Evolutionary conservation across 1,139 yeast genomes (phyloP), one percentile per base, ranked within the genome.

Genomic region (Yamadazyma trypodendri): DNA sequence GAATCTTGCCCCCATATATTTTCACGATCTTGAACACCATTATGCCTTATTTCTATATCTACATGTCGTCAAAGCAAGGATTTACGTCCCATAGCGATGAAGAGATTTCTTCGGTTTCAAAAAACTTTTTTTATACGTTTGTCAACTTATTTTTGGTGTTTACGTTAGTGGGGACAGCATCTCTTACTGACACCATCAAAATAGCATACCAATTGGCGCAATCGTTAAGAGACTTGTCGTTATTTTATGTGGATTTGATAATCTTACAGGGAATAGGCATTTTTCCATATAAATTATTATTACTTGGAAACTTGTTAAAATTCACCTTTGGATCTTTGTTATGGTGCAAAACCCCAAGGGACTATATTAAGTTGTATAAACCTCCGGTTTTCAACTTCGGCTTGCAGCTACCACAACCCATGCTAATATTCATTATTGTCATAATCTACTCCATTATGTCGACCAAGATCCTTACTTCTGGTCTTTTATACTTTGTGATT

Each of bases 121-220:
- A 88, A 64, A 87, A 88, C 60, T 87, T 86, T 60, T 81, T 85
- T 56, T 88, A 84, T 60, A 81, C 86, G 28, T 87, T 88, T 57
- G 86, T 87, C 55, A 87, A 86, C 61, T 73, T 87, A 72, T 88
- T 87, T 51, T 70, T 87, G 58, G 88, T 87, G 39, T 87, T 87
- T 61, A 84, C 94, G 7, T 73, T 84, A 35, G 87, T 88, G 16
- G 90, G 92, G 37, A 84, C 95, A 0, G 82, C 87, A 3, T 72
- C 81, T 39, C 67, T 84, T 28, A 79, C 83, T 41, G 84, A 89
- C 4, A 61, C 74, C 38, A 79, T 95, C 4, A 79, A 81, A 56
- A 79, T 87, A 43, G 95, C 96, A 0, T 81, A 80, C 52, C 79
- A 82, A 45, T 65, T 87, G 41, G 95, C 96, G 0, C 73, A 77